Base-by-base conservation (phyloP, 805 yeast genomes). In the Saturnispora galanensis region DNA sequence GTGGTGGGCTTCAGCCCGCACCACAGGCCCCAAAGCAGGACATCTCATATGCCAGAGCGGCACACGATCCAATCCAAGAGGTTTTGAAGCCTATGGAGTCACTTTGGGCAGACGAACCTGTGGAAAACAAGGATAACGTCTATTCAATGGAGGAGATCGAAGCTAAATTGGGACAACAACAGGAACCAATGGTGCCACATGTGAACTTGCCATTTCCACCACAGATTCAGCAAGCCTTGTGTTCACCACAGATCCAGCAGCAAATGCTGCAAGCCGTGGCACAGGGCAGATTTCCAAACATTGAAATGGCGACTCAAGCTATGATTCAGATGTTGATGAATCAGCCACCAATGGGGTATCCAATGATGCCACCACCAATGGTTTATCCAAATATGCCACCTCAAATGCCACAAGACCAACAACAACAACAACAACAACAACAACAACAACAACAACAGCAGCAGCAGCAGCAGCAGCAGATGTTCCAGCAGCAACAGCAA, bases 81-180 rank as follows among this genome's bases (percentile, higher is more conserved):
- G 60, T 66, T 18, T 57, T 82, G 59, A 75, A 74, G 56, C 89
- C 89, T 45, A 75, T 81, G 77, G 84, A 81, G 39, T 79, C 86
- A 2, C 58, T 82, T 39, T 82, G 89, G 89, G 73, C 71, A 29
- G 65, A 65, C 39, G 61, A 52, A 38, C 34, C 48, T 18, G 11
- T 47, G 31, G 39, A 46, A 37, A 36, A 56, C 56, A 48, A 51
- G 42, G 68, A 69, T 52, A 73, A 72, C 53, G 71, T 81, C 17
- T 63, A 84, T 53, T 82, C 95, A 10, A 68, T 86, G 59, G 90
- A 84, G 59, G 94, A 88, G 54, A 75, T 88, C 51, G 96, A 88
- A 64, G 86, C 95, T 8, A 86, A 79, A 55, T 68, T 81, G 58
- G 67, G 79, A 47, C 55, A 41, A 38, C 54, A 45, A 30, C 59